Evolutionary conservation across 164 flowering plant genomes (phyloP), one percentile per base, ranked within the genome.

Genomic region (Echeveria elegans): DNA sequence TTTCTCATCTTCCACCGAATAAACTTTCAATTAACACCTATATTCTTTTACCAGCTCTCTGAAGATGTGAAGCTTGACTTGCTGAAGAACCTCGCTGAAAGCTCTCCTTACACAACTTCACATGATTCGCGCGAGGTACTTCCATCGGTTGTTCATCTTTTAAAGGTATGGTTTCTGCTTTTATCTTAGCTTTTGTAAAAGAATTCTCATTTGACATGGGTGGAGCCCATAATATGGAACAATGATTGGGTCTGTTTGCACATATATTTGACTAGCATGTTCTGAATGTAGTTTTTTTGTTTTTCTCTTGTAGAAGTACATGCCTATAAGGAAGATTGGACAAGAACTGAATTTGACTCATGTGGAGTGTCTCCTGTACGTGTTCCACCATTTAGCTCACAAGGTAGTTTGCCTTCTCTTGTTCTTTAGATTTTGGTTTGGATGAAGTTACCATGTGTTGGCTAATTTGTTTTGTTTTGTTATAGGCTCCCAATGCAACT

Each of bases 401-500:
- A 94, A 91, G 96, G 99, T 94, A 47, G 24, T 45, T 43, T 37
- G 28, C 68, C 64, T 16, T 58, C 30, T 24, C 47, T 32, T 32
- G 12, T 24, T 43, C 59, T 61, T 36, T 1, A 7, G 18, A 6
- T 43, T 0, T 48, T 28, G 29, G 2, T 36, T 32, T 1, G 19
- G 18, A 41, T 34, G 32, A 28, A 56, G 30, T 56, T 14, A 26
- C 18, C 32, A 5, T 28, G 5, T 56, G 61, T 26, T 28, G 61
- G 19, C 32, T 56, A 23, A 58, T 53, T 40, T 63, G 68, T 65
- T 21, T 63, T 66, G 34, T 30, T 66, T 63, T 61, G 23, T 5
- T 53, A 59, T 78, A 94, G 99, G 89, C 90, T 71, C 99, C 99
- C 53, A 94, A 94, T 84, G 93, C 97, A 41, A 89, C 97, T 59